Evolutionary conservation across 805 yeast species (phyloP).

Genomic region (Candida hungchunana): DNA sequence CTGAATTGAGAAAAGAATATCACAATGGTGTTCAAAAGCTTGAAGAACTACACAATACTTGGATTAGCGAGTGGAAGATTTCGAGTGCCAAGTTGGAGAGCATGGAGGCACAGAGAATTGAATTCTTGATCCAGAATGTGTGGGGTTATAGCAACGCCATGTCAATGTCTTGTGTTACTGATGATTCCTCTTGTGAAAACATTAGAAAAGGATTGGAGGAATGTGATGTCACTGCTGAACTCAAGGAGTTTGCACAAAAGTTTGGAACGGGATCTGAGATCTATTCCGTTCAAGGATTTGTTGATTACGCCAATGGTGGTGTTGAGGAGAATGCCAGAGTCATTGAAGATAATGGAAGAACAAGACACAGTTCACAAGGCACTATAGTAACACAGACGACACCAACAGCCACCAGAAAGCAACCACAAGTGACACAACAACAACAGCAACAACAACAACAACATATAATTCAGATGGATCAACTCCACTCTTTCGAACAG

Average conservation of each 20-base stretch:
- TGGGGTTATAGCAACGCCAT: constrained; percentile 77
- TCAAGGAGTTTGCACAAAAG: constrained; percentile 46
- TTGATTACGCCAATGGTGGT: constrained; percentile 51
- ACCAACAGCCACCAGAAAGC: background rate
- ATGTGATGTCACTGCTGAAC: constrained; percentile 59
- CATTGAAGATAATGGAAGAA: constrained; percentile 6
- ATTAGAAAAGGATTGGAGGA: constrained; percentile 64
- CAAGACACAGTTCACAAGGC: constrained; percentile 21
- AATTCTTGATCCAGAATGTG: constrained; percentile 61
- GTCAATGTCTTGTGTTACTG: constrained; percentile 72
- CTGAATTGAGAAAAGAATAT: constrained; percentile 48
- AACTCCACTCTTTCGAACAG: constrained; percentile 12
- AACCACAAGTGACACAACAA: background rate
- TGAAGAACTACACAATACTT: constrained; percentile 54
- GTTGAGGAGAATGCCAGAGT: constrained; percentile 25
- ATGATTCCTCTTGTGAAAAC: constrained; percentile 72
- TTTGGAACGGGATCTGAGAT: constrained; percentile 65
- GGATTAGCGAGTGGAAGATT: constrained; percentile 69
- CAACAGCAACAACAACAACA: background rate
- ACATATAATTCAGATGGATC: constrained; percentile 4
- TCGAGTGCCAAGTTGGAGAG: constrained; percentile 60
- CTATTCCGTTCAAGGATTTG: constrained; percentile 54
- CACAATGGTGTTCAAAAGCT: constrained; percentile 48
- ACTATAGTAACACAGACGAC: constrained; percentile 11
- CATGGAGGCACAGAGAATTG: constrained; percentile 69